phyloP scores from a whole-genome alignment of 306 rosid species.

The Cucumis cinereus region DNA sequence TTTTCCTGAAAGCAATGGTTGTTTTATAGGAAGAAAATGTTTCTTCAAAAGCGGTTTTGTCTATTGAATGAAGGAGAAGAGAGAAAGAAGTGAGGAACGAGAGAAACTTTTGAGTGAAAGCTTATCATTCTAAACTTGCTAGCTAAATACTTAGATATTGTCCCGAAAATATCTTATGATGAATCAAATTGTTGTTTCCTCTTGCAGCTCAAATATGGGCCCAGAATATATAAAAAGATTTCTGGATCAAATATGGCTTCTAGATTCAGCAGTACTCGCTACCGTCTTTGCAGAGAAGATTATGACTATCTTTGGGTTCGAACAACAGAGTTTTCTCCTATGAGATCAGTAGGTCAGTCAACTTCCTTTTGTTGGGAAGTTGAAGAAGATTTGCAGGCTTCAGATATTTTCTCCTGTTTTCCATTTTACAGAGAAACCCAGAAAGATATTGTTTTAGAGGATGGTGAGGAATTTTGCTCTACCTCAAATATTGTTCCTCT shows the following conservation, averaged over 20 bases:
- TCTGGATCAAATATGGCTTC: conserved; percentile 40
- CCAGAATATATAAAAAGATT: conserved; percentile 48
- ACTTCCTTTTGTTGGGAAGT: conserved; percentile 65
- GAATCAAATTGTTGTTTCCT: neutral
- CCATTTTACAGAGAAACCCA: conserved; percentile 43
- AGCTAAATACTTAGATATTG: neutral
- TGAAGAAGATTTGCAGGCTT: conserved; percentile 31
- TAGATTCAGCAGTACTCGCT: conserved; percentile 43
- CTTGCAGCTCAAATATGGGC: conserved; percentile 66
- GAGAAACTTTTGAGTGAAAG: neutral
- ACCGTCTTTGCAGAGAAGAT: conserved; percentile 65
- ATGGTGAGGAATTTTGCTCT: conserved; percentile 32
- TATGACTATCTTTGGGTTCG: conserved; percentile 71
- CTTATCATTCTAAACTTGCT: neutral
- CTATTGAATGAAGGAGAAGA: neutral
- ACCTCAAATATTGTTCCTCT: conserved; percentile 53
- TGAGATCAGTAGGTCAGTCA: conserved; percentile 58
- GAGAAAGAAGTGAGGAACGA: neutral
- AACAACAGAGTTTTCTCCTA: conserved; percentile 50
- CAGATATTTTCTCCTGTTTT: conserved; percentile 35
- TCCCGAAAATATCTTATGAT: neutral
- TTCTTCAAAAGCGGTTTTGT: neutral
- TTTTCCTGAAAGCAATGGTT: too few species aligned
- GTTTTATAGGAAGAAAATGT: too few species aligned
- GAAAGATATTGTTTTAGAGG: conserved; percentile 39